Base-by-base conservation (phyloP, 257 asterid genomes). In the Scutellaria baicalensis region DNA sequence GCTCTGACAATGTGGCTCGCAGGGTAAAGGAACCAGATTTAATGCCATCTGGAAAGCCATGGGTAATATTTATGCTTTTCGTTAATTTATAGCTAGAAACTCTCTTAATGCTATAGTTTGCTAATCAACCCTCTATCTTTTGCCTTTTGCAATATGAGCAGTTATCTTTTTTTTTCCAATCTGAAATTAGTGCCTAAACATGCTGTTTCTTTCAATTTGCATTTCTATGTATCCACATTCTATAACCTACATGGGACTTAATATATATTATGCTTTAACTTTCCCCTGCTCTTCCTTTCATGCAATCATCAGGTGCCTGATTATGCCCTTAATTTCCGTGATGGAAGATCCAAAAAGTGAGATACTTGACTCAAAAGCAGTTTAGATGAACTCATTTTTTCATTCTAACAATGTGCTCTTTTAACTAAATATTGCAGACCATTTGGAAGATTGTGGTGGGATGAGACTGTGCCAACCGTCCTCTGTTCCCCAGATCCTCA, bases 361-460 rank as follows among this genome's bases (percentile, higher is more conserved):
- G 80, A 70, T 48, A 36, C 74, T 58, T 55, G 33, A 52, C 44
- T 9, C 4, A 7, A 20, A 17, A 69, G 58, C 52, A 64, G 64
- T 63, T 36, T 16, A 54, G 40, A 7, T 13, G 6, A 31, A 17
- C 49, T 40, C 45, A 45, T 36, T 12, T 27, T 43, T 49, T 33
- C 14, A 13, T 13, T 9, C 66, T 66, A 49, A 70, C 59, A 48
- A 60, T 38, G 8, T 48, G 48, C 64, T 71, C 9, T 57, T 27
- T 14, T 52, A 59, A 59, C 49, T 64, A 45, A 48, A 72, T 65
- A 21, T 56, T 64, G 67, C 81, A 84, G 88, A 68, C 81, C 88
- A 70, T 84, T 84, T 18, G 79, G 64, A 55, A 75, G 87, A 31
- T 44, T 84, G 75, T 84, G 87, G 89, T 82, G 87, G 84, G 84